Base-by-base conservation (phyloP, 2,329 filamentous ascomycete genomes). In the Aspergillus oerlinghausenensis region DNA sequence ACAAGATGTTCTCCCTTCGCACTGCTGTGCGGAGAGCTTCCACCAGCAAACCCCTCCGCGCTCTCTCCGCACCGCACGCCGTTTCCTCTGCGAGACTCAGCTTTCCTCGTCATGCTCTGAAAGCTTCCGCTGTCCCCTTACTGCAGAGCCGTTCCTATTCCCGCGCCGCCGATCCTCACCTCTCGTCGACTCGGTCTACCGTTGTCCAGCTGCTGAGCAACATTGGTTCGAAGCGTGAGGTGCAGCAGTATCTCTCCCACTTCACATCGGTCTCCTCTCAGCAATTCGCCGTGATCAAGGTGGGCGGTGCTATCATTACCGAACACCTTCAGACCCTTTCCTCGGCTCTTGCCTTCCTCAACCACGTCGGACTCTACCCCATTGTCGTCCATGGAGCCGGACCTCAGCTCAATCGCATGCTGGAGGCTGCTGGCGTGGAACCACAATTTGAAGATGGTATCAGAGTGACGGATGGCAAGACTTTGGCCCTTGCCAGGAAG, bases 221-320 rank as follows among this genome's bases (percentile, higher is more conserved):
- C 77, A 95, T 97, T 73, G 93, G 92, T 60, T 96, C 92, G 61
- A 96, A 95, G 83, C 84, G 93, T 60, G 93, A 99, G 79, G 91
- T 95, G 62, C 90, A 97, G 80, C 93, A 97, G 77, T 97, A 97
- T 76, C 87, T 97, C 58, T 94, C 92, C 64, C 92, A 97, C 74
- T 99, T 99, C 82, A 94, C 89, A 65, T 96, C 92, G 35, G 92
- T 97, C 60, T 94, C 92, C 48, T 96, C 92, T 38, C 92, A 97
- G 79, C 92, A 96, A 72, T 99, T 97, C 75, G 93, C 92, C 64
- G 93, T 99, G 50, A 96, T 99, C 77, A 99, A 99, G 81, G 93
- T 97, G 55, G 94, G 93, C 60, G 94, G 93, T 60, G 94, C 93
- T 61, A 97, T 97, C 69, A 84, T 99, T 68, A 96, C 91, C 59